Percentiles rank a stretch among this genome's conserved stretches.
Conservation (phyloP, 768 basidiomycete genomes). For the Podaxis pistillaris region DNA sequence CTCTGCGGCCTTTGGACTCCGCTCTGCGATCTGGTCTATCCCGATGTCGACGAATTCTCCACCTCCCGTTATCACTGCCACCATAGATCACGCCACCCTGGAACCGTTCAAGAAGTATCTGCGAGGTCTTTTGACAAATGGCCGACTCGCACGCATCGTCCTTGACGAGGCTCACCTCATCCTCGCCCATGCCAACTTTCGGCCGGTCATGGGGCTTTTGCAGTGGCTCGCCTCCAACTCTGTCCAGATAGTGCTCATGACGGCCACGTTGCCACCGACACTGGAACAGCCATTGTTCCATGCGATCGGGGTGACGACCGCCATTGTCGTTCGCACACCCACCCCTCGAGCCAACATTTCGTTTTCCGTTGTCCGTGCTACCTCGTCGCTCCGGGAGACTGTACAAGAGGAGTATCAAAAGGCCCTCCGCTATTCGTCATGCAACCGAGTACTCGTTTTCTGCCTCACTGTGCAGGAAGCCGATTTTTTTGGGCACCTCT, state of each 20-base stretch:
- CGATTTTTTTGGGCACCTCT: too few species aligned
- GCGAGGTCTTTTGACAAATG: not conserved
- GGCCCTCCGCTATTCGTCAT: too few species aligned
- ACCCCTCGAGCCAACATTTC: constrained; percentile 10
- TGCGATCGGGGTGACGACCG: not conserved
- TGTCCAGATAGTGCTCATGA: too few species aligned
- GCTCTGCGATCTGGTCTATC: too few species aligned
- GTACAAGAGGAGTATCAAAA: not conserved
- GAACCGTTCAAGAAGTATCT: too few species aligned
- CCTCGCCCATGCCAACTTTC: constrained; percentile 13
- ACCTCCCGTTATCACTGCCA: too few species aligned
- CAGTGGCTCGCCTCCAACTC: not conserved
- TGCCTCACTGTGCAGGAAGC: too few species aligned
- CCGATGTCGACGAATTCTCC: too few species aligned
- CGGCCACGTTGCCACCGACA: not conserved
- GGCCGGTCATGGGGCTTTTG: constrained; percentile 15
- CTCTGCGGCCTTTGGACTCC: not conserved
- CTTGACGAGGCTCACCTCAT: constrained; percentile 19
- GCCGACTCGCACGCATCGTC: constrained; percentile 13
- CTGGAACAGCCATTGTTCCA: constrained; percentile 8
- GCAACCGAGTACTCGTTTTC: too few species aligned
- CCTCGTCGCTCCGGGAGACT: not conserved
- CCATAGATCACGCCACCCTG: too few species aligned
- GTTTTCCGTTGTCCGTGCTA: not conserved
- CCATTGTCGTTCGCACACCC: not conserved